Evolutionary conservation across 2,329 filamentous ascomycete genomes (phyloP).

Genomic region (Cladophialophora exuberans): DNA sequence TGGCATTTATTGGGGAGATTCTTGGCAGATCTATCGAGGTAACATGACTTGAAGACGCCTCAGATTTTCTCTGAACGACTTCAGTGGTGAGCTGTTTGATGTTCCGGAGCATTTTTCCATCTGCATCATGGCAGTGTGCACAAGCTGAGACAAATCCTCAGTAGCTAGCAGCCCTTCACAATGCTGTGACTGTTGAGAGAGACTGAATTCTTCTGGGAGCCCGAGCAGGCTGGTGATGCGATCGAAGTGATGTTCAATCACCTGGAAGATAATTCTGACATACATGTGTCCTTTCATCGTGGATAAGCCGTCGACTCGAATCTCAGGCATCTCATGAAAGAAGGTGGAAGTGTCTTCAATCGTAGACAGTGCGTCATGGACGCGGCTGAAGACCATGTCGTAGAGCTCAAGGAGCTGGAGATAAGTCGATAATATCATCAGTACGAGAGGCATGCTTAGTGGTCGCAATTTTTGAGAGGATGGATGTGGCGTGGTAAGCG

Average conservation of each 20-base stretch:
- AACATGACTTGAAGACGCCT: slow-evolving; percentile 3
- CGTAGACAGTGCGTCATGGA: neutral
- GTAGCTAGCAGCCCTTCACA: slow-evolving; percentile 4
- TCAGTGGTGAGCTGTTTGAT: slow-evolving; percentile 1
- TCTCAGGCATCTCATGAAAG: neutral
- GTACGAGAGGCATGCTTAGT: slow-evolving; percentile 9
- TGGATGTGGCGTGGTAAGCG: neutral
- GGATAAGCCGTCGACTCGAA: slow-evolving; percentile 7
- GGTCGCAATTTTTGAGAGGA: neutral
- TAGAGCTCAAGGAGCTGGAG: slow-evolving; percentile 14
- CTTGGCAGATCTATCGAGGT: neutral
- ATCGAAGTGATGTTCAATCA: slow-evolving; percentile 22
- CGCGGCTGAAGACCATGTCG: slow-evolving; percentile 8
- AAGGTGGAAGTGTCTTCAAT: neutral
- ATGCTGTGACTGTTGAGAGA: neutral
- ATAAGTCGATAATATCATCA: slow-evolving; percentile 19
- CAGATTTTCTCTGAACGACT: slow-evolving; percentile 4
- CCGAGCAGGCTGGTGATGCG: slow-evolving; percentile 11
- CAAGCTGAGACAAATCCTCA: slow-evolving; percentile 13
- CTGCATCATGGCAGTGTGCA: slow-evolving; percentile 9
- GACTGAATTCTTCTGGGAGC: slow-evolving; percentile 5
- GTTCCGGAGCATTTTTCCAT: neutral
- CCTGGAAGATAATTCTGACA: slow-evolving; percentile 22
- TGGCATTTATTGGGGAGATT: neutral
- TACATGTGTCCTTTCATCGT: slow-evolving; percentile 18